A percentile compares a stretch with the other conserved stretches of the same genome.
Evolutionary conservation across 495 filamentous ascomycete genomes (phyloP).

Genomic region (Hyaloscypha hepaticicola): DNA sequence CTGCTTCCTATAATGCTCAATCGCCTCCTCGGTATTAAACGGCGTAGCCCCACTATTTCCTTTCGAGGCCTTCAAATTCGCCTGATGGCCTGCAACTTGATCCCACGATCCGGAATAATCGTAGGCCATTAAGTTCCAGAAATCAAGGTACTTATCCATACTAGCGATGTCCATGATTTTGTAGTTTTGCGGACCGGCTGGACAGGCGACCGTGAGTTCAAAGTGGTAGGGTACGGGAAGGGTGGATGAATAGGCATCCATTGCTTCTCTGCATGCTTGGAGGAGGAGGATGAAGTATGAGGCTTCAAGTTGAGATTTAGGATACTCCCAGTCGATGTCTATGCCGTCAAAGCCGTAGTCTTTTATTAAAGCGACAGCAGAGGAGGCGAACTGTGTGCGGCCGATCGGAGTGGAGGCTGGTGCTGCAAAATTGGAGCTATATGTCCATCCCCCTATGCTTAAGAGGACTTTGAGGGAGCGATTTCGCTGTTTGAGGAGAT

Average conservation of each 20-base stretch:
- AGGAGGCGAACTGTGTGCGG: constrained; percentile 64
- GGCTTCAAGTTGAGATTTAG: constrained; percentile 58
- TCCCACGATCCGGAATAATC: constrained; percentile 84
- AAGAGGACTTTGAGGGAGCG: constrained; percentile 88
- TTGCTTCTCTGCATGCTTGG: constrained; percentile 54
- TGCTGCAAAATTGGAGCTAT: constrained; percentile 78
- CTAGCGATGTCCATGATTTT: constrained; percentile 64
- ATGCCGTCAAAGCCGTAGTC: constrained; percentile 59
- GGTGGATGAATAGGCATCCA: constrained; percentile 59
- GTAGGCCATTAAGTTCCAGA: constrained; percentile 90
- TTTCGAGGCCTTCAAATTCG: constrained; percentile 66
- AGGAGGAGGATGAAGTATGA: constrained; percentile 75
- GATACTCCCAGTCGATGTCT: constrained; percentile 67
- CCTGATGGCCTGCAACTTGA: constrained; percentile 68
- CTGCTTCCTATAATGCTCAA: constrained; percentile 62
- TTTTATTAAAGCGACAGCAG: constrained; percentile 65
- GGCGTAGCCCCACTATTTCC: constrained; percentile 63
- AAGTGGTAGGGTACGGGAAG: constrained; percentile 58
- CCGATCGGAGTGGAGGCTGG: constrained; percentile 66
- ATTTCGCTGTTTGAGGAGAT: constrained; percentile 83
- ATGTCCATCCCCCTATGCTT: constrained; percentile 96
- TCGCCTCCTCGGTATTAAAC: constrained; percentile 68
- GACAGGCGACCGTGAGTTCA: constrained; percentile 77
- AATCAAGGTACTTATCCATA: constrained; percentile 85
- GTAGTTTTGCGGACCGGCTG: constrained; percentile 68